These are phyloP conservation scores for Candida maris DNA, from an alignment of 805 yeast genomes.

Conservation along the genomic window DNA sequence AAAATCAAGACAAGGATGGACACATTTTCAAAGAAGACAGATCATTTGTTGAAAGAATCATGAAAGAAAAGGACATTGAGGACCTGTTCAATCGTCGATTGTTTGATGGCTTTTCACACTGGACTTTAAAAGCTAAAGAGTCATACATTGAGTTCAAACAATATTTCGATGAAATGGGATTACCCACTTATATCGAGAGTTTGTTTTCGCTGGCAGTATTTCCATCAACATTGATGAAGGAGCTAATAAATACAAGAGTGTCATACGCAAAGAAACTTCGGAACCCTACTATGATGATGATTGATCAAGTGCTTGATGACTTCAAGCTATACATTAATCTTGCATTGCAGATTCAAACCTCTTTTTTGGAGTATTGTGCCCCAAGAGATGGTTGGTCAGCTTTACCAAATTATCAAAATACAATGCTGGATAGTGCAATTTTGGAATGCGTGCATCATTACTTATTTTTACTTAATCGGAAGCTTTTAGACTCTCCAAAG, in stretches of 20 bases:
- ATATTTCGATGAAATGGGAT: slow-evolving; percentile 59
- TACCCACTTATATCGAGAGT: slow-evolving; percentile 69
- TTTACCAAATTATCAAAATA: slow-evolving; percentile 59
- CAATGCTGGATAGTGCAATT: slow-evolving; percentile 58
- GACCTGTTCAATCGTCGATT: slow-evolving; percentile 68
- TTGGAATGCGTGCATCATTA: slow-evolving; percentile 71
- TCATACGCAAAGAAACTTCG: slow-evolving; percentile 72
- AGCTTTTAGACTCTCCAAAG: slow-evolving; percentile 72
- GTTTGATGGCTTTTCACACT: slow-evolving; percentile 66
- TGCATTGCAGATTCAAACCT: slow-evolving; percentile 70
- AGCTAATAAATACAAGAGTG: slow-evolving; percentile 69
- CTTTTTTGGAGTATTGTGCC: slow-evolving; percentile 55
- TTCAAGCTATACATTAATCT: slow-evolving; percentile 72
- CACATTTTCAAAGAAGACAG: slow-evolving; percentile 55
- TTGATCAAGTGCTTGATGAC: slow-evolving; percentile 89
- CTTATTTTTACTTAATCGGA: slow-evolving; percentile 66
- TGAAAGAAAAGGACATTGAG: slow-evolving; percentile 76
- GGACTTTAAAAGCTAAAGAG: slow-evolving; percentile 78
- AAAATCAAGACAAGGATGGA: slow-evolving; percentile 11
- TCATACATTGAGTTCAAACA: slow-evolving; percentile 61
- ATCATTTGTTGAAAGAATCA: slow-evolving; percentile 75
- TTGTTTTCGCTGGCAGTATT: slow-evolving; percentile 65
- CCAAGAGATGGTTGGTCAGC: slow-evolving; percentile 67
- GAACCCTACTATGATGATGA: slow-evolving; percentile 91
- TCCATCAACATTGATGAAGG: slow-evolving; percentile 77